These are phyloP conservation scores for Blastosporella zonata DNA, from an alignment of 1,284 basidiomycete species.

Conservation along the genomic window DNA sequence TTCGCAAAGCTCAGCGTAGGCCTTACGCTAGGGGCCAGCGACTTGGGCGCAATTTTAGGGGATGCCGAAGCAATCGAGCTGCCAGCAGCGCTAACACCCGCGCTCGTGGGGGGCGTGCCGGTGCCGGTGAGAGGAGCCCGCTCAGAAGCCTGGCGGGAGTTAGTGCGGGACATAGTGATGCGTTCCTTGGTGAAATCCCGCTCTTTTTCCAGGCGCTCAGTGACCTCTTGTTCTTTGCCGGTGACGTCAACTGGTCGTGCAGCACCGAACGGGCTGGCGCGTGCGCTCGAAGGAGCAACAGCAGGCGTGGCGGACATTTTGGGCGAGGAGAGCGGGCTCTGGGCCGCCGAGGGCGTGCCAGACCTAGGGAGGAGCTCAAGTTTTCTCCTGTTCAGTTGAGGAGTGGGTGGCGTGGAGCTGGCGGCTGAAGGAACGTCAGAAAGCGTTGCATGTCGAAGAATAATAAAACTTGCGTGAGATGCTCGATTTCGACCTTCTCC, in stretches of 20 bases:
- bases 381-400: conserved; percentile 73
- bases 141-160: conserved; percentile 59
- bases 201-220: conserved; percentile 67
- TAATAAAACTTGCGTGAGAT: conserved; percentile 55
- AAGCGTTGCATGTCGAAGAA: conserved; percentile 9
- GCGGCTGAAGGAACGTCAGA: conserved; percentile 42
- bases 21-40: conserved; percentile 45
- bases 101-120: conserved; percentile 36
- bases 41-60: conserved; percentile 15
- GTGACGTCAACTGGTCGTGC: conserved; percentile 87
- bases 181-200: conserved; percentile 54
- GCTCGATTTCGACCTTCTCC: conserved; percentile 54
- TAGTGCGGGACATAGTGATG: conserved; percentile 70
- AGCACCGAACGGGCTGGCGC: conserved; percentile 82
- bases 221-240: conserved; percentile 71
- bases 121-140: conserved; percentile 38
- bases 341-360: conserved; percentile 53
- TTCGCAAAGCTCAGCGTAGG: conserved; percentile 71
- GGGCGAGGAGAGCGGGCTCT: conserved; percentile 74
- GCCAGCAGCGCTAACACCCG: conserved; percentile 30
- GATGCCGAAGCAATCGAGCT: conserved; percentile 16
- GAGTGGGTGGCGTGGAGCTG: conserved; percentile 75
- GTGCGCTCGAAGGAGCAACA: conserved; percentile 32
- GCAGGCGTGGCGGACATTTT: conserved; percentile 56
- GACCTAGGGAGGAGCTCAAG: conserved; percentile 82